These are phyloP conservation scores for Globisporangium perplexum DNA, from an alignment of 352 stramenopile genomes.

Conservation along the genomic window DNA sequence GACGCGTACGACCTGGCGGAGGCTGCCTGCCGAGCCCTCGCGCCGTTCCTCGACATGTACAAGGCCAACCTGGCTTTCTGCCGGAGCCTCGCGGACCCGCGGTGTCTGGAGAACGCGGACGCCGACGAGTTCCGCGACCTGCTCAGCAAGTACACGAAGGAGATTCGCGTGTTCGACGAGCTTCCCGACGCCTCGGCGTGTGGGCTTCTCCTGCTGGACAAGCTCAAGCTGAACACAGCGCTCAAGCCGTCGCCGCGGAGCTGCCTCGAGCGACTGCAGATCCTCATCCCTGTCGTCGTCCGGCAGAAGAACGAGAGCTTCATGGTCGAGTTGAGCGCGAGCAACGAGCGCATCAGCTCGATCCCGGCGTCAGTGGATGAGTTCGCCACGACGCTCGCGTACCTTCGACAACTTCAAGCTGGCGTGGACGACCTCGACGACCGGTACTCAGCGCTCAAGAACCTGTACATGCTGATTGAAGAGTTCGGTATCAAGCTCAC, in stretches of 20 bases:
- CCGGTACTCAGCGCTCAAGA: slow-evolving; percentile 44
- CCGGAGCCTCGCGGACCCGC: slow-evolving; percentile 26
- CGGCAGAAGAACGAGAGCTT: slow-evolving; percentile 52
- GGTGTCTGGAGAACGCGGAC: slow-evolving; percentile 16
- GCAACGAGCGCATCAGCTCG: slow-evolving; percentile 66
- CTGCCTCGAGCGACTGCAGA: slow-evolving; percentile 53
- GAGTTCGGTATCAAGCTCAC: slow-evolving; percentile 64
- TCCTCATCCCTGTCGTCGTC: slow-evolving; percentile 52
- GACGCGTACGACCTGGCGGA: slow-evolving; percentile 47
- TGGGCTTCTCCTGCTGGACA: slow-evolving; percentile 56
- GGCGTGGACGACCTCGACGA: slow-evolving; percentile 45
- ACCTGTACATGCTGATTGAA: slow-evolving; percentile 58
- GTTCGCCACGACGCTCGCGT: slow-evolving; percentile 54
- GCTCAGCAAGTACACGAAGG: slow-evolving; percentile 56
- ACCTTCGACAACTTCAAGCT: slow-evolving; percentile 45
- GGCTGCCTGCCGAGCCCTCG: slow-evolving; percentile 52
- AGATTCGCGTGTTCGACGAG: slow-evolving; percentile 47
- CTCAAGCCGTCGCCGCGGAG: slow-evolving; percentile 63
- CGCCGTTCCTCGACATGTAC: slow-evolving; percentile 71
- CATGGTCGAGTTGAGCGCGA: slow-evolving; percentile 41
- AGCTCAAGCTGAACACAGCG: slow-evolving; percentile 38
- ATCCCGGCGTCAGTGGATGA: slow-evolving; percentile 69
- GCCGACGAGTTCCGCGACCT: slow-evolving; percentile 59
- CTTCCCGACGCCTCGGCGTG: slow-evolving; percentile 40
- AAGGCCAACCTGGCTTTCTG: slow-evolving; percentile 67